Conservation (phyloP, 2,329 filamentous ascomycete genomes). For the Talaromyces piceae region DNA sequence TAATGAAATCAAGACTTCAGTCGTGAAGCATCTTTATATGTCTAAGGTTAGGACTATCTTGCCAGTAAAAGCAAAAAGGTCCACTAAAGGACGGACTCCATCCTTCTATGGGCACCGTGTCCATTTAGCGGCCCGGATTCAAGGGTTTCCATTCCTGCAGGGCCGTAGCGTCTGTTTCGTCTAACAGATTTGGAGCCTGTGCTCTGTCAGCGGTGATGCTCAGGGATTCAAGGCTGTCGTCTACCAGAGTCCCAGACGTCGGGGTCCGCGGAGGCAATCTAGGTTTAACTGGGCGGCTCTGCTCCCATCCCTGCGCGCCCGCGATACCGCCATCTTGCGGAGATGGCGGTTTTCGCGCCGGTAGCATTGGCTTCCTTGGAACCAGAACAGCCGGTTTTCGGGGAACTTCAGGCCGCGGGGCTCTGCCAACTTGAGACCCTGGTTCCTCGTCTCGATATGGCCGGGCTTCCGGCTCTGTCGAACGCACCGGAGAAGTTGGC, state of each 20-base stretch:
- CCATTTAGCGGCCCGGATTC: slow-evolving; percentile 2
- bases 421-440: neutral
- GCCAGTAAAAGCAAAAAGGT: no score
- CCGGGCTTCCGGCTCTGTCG: neutral
- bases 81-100: neutral
- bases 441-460: neutral
- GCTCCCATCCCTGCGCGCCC: neutral
- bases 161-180: neutral
- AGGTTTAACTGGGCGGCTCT: slow-evolving; percentile 2
- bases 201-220: neutral
- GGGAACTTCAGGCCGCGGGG: neutral
- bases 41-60: neutral
- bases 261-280: slow-evolving; percentile 6
- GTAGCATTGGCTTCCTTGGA: neutral
- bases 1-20: no score
- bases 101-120: neutral
- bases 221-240: neutral
- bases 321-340: neutral
- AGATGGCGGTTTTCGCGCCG: neutral
- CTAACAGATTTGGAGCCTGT: slow-evolving; percentile 4
- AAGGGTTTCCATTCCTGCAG: slow-evolving; percentile 10
- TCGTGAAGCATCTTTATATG: neutral
- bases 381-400: slow-evolving; percentile 3
- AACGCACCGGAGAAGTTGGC: neutral
- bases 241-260: neutral